Conservation (phyloP, 306 rosid species). For the Begonia masoniana region DNA sequence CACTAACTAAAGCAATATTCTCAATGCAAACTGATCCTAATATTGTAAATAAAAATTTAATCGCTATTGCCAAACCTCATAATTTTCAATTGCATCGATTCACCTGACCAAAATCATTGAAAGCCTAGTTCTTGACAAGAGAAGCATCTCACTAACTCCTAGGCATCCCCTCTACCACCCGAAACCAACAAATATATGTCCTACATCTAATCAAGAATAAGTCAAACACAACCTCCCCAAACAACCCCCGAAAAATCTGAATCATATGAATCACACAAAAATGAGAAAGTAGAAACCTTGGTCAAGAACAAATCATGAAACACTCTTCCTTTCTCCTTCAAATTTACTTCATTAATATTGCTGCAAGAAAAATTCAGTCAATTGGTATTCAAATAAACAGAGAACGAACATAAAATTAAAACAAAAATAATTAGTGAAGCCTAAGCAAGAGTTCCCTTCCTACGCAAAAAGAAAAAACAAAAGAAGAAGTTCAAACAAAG, state of each 20-base stretch:
- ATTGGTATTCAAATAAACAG: background rate
- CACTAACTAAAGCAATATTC: background rate
- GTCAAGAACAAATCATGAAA: conserved; percentile 90
- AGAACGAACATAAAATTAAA: background rate
- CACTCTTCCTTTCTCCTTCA: conserved; percentile 93
- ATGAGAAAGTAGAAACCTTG: conserved; percentile 41
- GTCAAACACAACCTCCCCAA: too few relatives aligned
- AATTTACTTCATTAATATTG: conserved; percentile 74
- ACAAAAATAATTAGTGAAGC: too few relatives aligned
- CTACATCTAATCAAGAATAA: too few relatives aligned
- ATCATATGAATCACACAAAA: background rate
- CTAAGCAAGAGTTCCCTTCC: too few relatives aligned
- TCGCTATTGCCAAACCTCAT: too few relatives aligned
- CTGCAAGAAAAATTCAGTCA: conserved; percentile 28
- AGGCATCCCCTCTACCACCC: too few relatives aligned
- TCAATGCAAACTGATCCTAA: background rate
- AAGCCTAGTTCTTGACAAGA: too few relatives aligned
- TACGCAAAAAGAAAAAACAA: background rate
- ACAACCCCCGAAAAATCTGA: background rate
- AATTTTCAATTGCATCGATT: too few relatives aligned
- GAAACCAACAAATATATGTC: too few relatives aligned
- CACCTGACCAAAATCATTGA: too few relatives aligned
- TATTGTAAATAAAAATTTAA: too few relatives aligned
- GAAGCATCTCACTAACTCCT: too few relatives aligned
- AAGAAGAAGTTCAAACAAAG: background rate